phyloP scores from a whole-genome alignment of 345 rosid species.

The Murraya koenigii region DNA sequence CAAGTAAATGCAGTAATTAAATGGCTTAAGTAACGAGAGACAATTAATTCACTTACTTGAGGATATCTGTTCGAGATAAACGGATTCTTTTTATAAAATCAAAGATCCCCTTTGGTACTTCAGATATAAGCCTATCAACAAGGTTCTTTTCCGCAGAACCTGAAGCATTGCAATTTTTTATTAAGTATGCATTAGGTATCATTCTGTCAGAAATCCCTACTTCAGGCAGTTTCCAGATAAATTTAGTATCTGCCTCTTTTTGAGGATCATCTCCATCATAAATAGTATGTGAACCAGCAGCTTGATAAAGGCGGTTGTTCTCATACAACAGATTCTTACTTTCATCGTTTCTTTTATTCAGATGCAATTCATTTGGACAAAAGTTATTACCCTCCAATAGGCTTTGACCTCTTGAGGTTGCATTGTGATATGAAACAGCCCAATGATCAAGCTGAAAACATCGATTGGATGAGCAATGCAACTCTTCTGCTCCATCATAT shows the following conservation, averaged over 20 bases:
- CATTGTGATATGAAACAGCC: conserved; percentile 68
- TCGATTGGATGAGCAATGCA: conserved; percentile 53
- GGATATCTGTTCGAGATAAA: conserved; percentile 62
- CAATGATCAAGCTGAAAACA: conserved; percentile 73
- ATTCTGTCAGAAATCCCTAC: conserved; percentile 18
- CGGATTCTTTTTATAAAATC: conserved; percentile 60
- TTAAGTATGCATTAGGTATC: conserved; percentile 1
- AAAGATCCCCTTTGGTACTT: conserved; percentile 48
- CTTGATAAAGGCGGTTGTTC: conserved; percentile 5
- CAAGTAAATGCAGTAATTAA: neutral
- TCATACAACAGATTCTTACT: conserved; percentile 4
- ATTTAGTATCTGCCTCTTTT: conserved; percentile 11
- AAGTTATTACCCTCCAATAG: conserved; percentile 16
- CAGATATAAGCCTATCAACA: conserved; percentile 19
- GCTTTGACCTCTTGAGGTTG: conserved; percentile 21
- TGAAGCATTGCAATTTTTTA: conserved; percentile 32
- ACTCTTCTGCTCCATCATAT: conserved; percentile 34
- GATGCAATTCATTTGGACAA: conserved; percentile 16
- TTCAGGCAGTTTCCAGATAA: conserved; percentile 18
- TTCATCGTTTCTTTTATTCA: conserved; percentile 27
- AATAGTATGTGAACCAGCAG: conserved; percentile 7
- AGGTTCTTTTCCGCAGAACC: conserved; percentile 37
- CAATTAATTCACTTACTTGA: conserved; percentile 52
- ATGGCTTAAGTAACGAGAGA: neutral
- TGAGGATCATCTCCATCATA: conserved; percentile 13